Evolutionary conservation across 2,329 filamentous ascomycete species (phyloP).

Genomic region (Aquanectria penicillioides): DNA sequence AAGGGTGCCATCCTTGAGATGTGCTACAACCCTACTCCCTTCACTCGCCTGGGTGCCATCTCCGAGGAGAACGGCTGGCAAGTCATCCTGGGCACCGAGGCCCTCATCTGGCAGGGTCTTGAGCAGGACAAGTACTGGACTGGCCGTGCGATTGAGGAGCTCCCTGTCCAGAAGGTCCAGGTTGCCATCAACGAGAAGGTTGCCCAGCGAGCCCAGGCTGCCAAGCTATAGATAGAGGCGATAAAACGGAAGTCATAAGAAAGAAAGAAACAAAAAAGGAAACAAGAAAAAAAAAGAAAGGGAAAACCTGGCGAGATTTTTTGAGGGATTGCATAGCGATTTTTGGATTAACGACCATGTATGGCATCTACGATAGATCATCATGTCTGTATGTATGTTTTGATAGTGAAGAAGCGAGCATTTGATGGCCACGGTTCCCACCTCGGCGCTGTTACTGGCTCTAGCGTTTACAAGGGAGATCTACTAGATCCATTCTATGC

Average conservation of each 20-base stretch:
- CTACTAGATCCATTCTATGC: no score
- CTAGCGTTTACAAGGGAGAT: no score
- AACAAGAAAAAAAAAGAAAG: neutral
- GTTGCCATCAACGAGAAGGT: conserved; percentile 39
- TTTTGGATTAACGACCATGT: neutral
- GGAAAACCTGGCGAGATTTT: no score
- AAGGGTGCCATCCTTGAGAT: conserved; percentile 81
- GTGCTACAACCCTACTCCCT: conserved; percentile 82
- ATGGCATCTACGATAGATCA: no score
- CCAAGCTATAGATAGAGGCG: conserved; percentile 24
- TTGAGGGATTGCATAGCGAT: conserved; percentile 7
- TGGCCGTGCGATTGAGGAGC: conserved; percentile 64
- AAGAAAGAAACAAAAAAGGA: neutral
- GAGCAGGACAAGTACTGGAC: conserved; percentile 77
- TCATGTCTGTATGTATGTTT: no score
- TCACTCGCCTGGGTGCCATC: conserved; percentile 72
- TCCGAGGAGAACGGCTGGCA: conserved; percentile 73
- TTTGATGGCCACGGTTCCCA: no score
- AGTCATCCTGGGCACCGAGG: conserved; percentile 80
- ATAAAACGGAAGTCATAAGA: neutral
- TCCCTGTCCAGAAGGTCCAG: conserved; percentile 47
- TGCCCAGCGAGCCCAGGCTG: conserved; percentile 33
- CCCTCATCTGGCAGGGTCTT: conserved; percentile 80
- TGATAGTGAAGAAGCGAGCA: no score
- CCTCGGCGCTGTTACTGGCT: no score